Evolutionary conservation across 192 early-diverging fungal species (phyloP).

Genomic region (Entomortierella chlamydospora): DNA sequence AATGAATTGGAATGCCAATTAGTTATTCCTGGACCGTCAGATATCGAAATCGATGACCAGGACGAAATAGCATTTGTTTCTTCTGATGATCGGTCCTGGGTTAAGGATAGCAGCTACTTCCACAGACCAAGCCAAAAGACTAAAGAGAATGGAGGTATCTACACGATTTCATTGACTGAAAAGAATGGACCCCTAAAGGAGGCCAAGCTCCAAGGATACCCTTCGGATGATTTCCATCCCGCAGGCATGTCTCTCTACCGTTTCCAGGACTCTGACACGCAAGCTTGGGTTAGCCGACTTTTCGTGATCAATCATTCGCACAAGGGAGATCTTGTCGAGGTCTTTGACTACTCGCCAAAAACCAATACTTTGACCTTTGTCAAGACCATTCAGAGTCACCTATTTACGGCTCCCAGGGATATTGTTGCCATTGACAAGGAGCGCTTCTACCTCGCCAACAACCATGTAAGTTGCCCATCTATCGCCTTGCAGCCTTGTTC

Average conservation of each 20-base stretch:
- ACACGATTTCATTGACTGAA: conserved; percentile 26
- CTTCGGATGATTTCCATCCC: conserved; percentile 44
- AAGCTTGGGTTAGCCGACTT: conserved; percentile 19
- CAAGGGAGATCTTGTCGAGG: conserved; percentile 45
- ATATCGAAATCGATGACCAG: conserved; percentile 42
- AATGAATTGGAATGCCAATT: neutral
- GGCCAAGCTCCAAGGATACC: conserved; percentile 6
- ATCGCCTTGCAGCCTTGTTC: neutral
- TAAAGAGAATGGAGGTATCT: conserved; percentile 37
- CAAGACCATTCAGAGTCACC: conserved; percentile 29
- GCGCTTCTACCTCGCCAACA: conserved; percentile 45
- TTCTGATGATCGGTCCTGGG: conserved; percentile 50
- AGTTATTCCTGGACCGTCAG: conserved; percentile 47
- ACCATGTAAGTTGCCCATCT: conserved; percentile 24
- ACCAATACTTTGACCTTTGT: conserved; percentile 26
- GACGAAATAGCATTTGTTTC: conserved; percentile 44
- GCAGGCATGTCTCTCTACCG: conserved; percentile 45
- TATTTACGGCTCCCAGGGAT: conserved; percentile 41
- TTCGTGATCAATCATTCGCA: conserved; percentile 54
- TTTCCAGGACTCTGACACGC: conserved; percentile 23
- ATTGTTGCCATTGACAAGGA: conserved; percentile 43
- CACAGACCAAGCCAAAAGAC: conserved; percentile 48
- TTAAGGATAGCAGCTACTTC: conserved; percentile 36
- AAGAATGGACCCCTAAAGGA: conserved; percentile 33
- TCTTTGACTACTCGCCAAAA: conserved; percentile 39